Percentiles rank a stretch among this genome's conserved stretches.
Evolutionary conservation across 2,329 filamentous ascomycete species (phyloP).

Genomic region (Zarea fungicola): DNA sequence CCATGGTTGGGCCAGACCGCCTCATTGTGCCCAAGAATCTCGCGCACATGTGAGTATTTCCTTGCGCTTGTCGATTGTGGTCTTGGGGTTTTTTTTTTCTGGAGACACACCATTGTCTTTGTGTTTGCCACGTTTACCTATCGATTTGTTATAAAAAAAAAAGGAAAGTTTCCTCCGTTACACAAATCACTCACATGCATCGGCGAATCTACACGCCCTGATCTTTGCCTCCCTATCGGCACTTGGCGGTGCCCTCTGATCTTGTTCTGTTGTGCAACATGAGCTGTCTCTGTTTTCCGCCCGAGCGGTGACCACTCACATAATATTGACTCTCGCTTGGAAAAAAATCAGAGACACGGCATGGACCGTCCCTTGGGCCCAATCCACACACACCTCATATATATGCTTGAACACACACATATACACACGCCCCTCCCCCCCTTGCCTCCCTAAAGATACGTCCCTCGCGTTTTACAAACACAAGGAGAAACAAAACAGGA

Average conservation of each 20-base stretch:
- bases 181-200: too few species aligned
- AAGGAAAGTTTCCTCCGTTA: not conserved
- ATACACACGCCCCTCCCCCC: too few species aligned
- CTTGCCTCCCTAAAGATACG: too few species aligned
- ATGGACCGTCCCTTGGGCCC: conserved; percentile 10
- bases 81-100: not conserved
- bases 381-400: too few species aligned
- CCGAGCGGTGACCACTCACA: not conserved
- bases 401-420: too few species aligned
- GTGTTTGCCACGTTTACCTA: not conserved
- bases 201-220: not conserved
- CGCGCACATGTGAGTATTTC: conserved; percentile 65
- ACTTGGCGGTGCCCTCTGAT: too few species aligned
- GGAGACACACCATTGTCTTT: too few species aligned
- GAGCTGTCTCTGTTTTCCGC: not conserved
- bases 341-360: conserved; percentile 9
- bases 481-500: too few species aligned
- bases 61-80: not conserved
- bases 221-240: not conserved
- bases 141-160: not conserved
- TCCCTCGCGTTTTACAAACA: too few species aligned
- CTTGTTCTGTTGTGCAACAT: not conserved
- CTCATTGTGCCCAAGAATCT: conserved; percentile 79
- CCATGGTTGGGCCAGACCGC: conserved; percentile 76
- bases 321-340: too few species aligned